A percentile compares a stretch with the other conserved stretches of the same genome.
Evolutionary conservation across 148 eudicot genomes (phyloP).

Genomic region (Cornus controversa): DNA sequence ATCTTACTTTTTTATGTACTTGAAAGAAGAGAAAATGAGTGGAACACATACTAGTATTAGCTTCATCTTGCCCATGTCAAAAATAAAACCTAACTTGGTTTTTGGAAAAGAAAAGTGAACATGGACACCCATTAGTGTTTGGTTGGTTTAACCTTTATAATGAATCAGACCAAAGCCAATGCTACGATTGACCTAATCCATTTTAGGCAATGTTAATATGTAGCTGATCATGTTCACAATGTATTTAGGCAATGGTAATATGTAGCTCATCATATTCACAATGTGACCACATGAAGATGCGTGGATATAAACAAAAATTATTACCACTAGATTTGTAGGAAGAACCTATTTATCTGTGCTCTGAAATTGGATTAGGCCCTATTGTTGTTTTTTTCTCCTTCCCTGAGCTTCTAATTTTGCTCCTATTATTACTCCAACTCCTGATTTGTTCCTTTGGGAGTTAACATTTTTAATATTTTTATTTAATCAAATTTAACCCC

Average conservation of each 20-base stretch:
- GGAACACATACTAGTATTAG: too few species aligned
- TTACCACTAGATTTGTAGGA: background rate
- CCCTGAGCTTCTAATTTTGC: background rate
- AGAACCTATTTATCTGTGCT: background rate
- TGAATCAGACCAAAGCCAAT: too few species aligned
- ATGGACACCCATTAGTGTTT: too few species aligned
- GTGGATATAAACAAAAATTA: background rate
- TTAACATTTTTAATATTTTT: too few species aligned
- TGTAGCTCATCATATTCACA: background rate
- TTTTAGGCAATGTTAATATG: background rate
- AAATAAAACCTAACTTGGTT: too few species aligned
- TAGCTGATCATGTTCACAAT: background rate
- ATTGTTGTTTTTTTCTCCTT: background rate
- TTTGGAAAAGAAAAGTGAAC: too few species aligned
- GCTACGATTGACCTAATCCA: too few species aligned
- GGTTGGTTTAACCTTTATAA: too few species aligned
- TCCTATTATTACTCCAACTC: background rate
- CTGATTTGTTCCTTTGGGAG: background rate
- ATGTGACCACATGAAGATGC: background rate
- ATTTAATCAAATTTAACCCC: background rate
- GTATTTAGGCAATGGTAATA: background rate
- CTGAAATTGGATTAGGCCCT: background rate
- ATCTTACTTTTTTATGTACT: too few species aligned
- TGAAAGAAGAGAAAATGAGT: too few species aligned
- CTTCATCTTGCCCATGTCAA: too few species aligned